These are phyloP conservation scores for rapeseed (Brassica napus) DNA, from an alignment of 345 rosid genomes.

Conservation along the genomic window DNA sequence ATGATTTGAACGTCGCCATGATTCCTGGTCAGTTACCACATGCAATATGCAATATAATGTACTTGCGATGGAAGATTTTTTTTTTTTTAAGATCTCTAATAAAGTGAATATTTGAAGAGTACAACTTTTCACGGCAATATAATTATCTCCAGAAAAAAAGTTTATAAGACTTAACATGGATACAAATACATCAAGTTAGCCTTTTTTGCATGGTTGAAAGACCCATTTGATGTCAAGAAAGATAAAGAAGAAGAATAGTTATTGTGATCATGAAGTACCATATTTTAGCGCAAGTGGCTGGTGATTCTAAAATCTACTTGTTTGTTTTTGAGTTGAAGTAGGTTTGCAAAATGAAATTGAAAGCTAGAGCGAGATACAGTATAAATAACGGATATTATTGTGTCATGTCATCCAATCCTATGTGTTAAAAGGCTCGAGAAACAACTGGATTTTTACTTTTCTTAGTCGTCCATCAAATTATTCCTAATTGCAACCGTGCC, in stretches of 20 bases:
- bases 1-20: background rate
- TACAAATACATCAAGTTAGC: background rate
- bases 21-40: background rate
- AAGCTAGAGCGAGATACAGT: background rate
- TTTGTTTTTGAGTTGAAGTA: background rate
- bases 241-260: background rate
- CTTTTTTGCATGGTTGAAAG: background rate
- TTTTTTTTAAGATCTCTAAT: background rate
- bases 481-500: background rate
- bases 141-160: background rate
- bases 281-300: background rate
- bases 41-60: background rate
- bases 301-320: background rate
- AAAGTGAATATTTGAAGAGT: background rate
- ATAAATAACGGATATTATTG: background rate
- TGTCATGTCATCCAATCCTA: background rate
- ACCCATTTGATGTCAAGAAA: constrained; percentile 12
- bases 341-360: background rate
- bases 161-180: background rate
- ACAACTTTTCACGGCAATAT: background rate
- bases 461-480: background rate
- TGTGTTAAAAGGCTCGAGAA: background rate
- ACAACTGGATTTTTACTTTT: background rate
- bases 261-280: background rate
- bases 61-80: background rate